Percentiles rank a stretch among this genome's conserved stretches.
Evolutionary conservation across 2,329 filamentous ascomycete genomes (phyloP).

Genomic region (Geosmithia flava): DNA sequence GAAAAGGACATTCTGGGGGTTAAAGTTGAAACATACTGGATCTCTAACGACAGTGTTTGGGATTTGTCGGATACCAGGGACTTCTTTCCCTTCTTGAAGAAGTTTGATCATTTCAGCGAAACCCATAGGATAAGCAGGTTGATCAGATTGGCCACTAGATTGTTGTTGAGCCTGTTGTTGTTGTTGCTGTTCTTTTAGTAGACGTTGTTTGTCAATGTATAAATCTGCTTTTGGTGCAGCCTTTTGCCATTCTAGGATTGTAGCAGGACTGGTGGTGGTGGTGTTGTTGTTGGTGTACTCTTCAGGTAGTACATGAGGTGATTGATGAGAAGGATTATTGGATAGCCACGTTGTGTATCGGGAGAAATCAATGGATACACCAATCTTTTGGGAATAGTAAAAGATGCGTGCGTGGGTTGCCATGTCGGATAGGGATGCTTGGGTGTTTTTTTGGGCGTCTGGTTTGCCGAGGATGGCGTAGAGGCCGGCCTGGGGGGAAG

Average conservation of each 20-base stretch:
- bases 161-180: too few relatives aligned
- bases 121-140: conserved; percentile 65
- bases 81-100: conserved; percentile 68
- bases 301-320: conserved; percentile 22
- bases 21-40: conserved; percentile 35
- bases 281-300: conserved; percentile 10
- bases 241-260: conserved; percentile 31
- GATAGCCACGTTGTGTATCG: conserved; percentile 54
- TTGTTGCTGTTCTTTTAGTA: neutral
- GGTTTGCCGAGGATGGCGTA: conserved; percentile 50
- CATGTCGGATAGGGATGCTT: conserved; percentile 42
- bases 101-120: conserved; percentile 81
- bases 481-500: conserved; percentile 38
- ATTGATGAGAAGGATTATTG: conserved; percentile 15
- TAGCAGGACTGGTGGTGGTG: conserved; percentile 2
- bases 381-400: conserved; percentile 45
- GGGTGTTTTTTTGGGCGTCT: conserved; percentile 19
- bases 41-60: conserved; percentile 66
- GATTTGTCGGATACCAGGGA: conserved; percentile 81
- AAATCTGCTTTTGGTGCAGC: conserved; percentile 35
- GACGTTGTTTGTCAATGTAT: conserved; percentile 25
- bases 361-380: conserved; percentile 48
- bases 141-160: too few relatives aligned
- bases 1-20: too few relatives aligned
- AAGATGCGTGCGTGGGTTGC: conserved; percentile 55